These are phyloP conservation scores for Pythium phragmiticola DNA, from an alignment of 352 stramenopile species.

Conservation along the genomic window DNA sequence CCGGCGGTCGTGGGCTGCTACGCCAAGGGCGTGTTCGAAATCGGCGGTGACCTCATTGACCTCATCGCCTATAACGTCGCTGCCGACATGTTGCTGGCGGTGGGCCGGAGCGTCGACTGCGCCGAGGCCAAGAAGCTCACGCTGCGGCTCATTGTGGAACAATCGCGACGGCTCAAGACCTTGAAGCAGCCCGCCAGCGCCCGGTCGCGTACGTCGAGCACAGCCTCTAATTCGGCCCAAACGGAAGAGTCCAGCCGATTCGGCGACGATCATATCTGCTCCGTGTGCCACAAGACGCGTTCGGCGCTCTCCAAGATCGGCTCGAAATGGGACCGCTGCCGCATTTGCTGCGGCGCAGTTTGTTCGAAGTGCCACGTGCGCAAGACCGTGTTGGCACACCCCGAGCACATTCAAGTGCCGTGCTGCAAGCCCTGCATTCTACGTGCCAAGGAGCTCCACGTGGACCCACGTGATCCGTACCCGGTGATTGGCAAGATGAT, in stretches of 20 bases:
- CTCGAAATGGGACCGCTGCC: conserved; percentile 30
- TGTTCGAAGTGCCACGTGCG: conserved; percentile 59
- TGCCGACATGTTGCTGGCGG: conserved; percentile 6
- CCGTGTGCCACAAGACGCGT: conserved; percentile 26
- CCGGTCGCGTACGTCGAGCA: conserved; percentile 11
- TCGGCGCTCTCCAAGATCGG: conserved; percentile 20
- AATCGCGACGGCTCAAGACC: conserved; percentile 7
- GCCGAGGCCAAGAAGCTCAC: conserved; percentile 32
- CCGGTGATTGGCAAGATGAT: conserved; percentile 30
- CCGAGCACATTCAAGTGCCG: conserved; percentile 35
- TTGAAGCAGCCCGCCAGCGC: not conserved
- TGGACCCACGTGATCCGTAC: conserved; percentile 50
- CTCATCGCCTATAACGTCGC: conserved; percentile 7
- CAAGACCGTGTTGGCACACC: conserved; percentile 35
- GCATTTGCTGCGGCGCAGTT: conserved; percentile 35
- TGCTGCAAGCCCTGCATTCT: conserved; percentile 59
- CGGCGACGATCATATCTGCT: conserved; percentile 16
- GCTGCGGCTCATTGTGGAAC: conserved; percentile 16
- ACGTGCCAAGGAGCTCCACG: conserved; percentile 33
- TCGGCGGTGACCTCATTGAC: conserved; percentile 15
- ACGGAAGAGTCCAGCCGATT: not conserved
- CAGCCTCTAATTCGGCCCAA: not conserved
- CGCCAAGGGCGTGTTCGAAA: conserved; percentile 22
- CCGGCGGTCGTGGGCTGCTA: conserved; percentile 3
- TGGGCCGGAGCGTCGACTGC: conserved; percentile 13